Percentiles rank a stretch among this genome's conserved stretches.
Evolutionary conservation across 2,329 filamentous ascomycete genomes (phyloP).

Genomic region (Fusarium sp.): DNA sequence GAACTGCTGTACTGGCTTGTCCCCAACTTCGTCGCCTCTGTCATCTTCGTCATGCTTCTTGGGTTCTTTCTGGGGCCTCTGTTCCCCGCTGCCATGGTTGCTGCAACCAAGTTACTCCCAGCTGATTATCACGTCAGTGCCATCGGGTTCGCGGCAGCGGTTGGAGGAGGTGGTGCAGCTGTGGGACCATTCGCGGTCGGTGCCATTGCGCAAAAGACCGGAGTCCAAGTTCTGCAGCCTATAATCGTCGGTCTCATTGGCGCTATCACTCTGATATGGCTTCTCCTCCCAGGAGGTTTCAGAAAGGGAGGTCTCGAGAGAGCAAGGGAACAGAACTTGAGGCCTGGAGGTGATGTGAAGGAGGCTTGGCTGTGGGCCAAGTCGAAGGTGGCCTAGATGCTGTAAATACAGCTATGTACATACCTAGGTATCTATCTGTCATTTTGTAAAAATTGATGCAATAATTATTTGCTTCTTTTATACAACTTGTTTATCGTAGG

Average conservation of each 20-base stretch:
- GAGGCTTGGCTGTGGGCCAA: constrained; percentile 27
- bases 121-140: constrained; percentile 78
- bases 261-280: constrained; percentile 57
- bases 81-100: constrained; percentile 79
- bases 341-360: constrained; percentile 47
- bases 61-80: constrained; percentile 85
- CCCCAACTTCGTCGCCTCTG: constrained; percentile 77
- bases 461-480: neutral
- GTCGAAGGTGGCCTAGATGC: neutral
- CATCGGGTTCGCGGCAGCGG: constrained; percentile 82
- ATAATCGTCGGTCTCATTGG: constrained; percentile 60
- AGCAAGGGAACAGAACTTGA: constrained; percentile 49
- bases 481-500: neutral
- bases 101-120: constrained; percentile 78
- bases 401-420: neutral
- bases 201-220: constrained; percentile 66
- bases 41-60: constrained; percentile 74
- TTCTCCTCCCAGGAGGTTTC: constrained; percentile 52
- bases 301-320: constrained; percentile 52
- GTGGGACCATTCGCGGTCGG: constrained; percentile 73
- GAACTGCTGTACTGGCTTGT: constrained; percentile 85
- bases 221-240: constrained; percentile 66
- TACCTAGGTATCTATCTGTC: neutral
- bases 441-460: neutral
- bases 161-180: constrained; percentile 78